A percentile compares a stretch with the other conserved stretches of the same genome.
These are phyloP conservation scores for Bimuria novae-zelandiae DNA, from an alignment of 2,329 filamentous ascomycete genomes.

Conservation along the genomic window DNA sequence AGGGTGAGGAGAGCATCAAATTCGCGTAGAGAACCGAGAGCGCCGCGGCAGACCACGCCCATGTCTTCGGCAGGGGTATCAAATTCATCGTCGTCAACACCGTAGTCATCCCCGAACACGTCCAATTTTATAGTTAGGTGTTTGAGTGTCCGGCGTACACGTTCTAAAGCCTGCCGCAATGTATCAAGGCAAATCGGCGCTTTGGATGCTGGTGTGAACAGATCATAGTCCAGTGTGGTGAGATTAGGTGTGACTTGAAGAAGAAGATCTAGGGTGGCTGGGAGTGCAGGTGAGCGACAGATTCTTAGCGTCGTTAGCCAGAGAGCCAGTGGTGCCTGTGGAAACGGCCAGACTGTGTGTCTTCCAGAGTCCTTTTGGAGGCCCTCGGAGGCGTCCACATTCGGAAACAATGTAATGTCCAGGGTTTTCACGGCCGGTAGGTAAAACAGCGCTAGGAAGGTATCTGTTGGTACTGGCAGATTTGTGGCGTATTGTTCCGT, in stretches of 20 bases:
- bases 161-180: background rate
- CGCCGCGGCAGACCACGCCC: background rate
- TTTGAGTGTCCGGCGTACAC: background rate
- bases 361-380: background rate
- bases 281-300: background rate
- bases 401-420: background rate
- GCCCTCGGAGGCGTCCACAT: background rate
- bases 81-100: background rate
- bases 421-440: background rate
- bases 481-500: background rate
- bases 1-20: background rate
- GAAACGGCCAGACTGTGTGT: constrained; percentile 1
- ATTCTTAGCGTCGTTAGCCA: background rate
- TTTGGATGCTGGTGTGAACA: background rate
- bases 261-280: background rate
- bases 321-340: background rate
- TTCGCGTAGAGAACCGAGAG: background rate
- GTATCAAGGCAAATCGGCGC: background rate
- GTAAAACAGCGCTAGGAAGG: constrained; percentile 3
- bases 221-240: background rate
- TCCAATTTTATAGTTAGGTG: background rate
- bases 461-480: background rate
- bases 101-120: background rate
- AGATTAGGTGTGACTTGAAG: background rate
- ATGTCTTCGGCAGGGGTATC: background rate